These are phyloP conservation scores for Tuber magnatum DNA, from an alignment of 495 filamentous ascomycete genomes.

Conservation along the genomic window DNA sequence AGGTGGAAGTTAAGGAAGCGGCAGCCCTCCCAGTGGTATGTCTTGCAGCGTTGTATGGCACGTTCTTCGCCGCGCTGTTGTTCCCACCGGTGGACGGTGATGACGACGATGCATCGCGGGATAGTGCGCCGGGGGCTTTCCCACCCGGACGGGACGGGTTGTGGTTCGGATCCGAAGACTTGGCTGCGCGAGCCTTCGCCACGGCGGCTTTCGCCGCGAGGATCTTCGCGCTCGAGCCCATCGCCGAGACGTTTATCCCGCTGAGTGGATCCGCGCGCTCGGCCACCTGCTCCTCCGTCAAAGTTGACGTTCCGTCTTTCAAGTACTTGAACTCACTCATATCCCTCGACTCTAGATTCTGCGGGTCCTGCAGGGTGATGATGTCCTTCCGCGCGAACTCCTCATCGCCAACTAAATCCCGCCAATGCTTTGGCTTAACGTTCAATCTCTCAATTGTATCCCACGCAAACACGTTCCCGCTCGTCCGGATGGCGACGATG, in stretches of 20 bases:
- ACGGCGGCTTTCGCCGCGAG: constrained; percentile 87
- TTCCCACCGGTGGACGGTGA: constrained; percentile 37
- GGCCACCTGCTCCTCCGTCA: constrained; percentile 56
- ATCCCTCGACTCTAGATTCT: constrained; percentile 77
- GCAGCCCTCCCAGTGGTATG: constrained; percentile 90
- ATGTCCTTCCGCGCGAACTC: constrained; percentile 89
- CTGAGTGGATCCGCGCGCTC: constrained; percentile 46
- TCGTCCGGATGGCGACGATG: constrained; percentile 76
- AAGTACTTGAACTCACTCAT: constrained; percentile 85
- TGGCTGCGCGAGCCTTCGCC: constrained; percentile 65
- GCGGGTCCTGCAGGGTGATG: constrained; percentile 92
- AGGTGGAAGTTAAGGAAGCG: constrained; percentile 89
- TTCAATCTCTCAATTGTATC: constrained; percentile 93
- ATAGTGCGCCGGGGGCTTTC: constrained; percentile 20
- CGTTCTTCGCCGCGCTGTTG: constrained; percentile 31
- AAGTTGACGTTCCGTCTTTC: constrained; percentile 66
- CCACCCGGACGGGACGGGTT: constrained; percentile 28
- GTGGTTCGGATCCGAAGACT: constrained; percentile 41
- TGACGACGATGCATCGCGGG: constrained; percentile 29
- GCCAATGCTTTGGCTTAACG: constrained; percentile 96
- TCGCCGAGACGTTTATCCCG: constrained; percentile 38
- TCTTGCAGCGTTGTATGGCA: constrained; percentile 74
- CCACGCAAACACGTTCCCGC: constrained; percentile 83
- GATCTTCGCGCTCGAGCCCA: constrained; percentile 54
- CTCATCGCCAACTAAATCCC: constrained; percentile 76